Conservation (phyloP, 345 rosid genomes). For the Clausena lansium region DNA sequence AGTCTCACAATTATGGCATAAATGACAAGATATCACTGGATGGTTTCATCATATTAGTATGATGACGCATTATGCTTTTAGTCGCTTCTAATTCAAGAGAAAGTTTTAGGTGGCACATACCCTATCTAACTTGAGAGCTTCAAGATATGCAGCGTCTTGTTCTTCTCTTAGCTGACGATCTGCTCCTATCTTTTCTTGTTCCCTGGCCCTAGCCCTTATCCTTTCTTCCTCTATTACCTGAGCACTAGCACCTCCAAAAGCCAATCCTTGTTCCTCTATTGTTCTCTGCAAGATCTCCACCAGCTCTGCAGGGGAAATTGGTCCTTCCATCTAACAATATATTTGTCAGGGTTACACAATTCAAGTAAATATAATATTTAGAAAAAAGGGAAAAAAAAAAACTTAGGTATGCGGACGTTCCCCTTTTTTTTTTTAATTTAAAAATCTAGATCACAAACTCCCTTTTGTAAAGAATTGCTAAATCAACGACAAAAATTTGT, state of each 20-base stretch:
- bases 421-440: too few species aligned
- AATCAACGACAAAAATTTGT: too few species aligned
- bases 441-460: too few species aligned
- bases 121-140: conserved; percentile 50
- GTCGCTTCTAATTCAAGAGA: too few species aligned
- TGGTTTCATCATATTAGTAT: too few species aligned
- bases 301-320: conserved; percentile 48
- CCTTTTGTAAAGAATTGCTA: too few species aligned
- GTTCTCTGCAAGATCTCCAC: conserved; percentile 61
- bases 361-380: background rate
- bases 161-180: conserved; percentile 52
- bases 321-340: conserved; percentile 50
- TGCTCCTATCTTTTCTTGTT: conserved; percentile 42
- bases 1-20: too few species aligned
- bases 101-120: conserved; percentile 18
- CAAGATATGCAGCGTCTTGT: conserved; percentile 57
- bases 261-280: conserved; percentile 56
- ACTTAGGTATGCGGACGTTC: too few species aligned
- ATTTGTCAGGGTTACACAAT: background rate
- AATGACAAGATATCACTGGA: too few species aligned
- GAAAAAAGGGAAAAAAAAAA: too few species aligned
- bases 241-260: conserved; percentile 37
- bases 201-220: conserved; percentile 31
- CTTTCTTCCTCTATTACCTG: conserved; percentile 37
- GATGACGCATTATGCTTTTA: too few species aligned